Evolutionary conservation across 1,139 yeast species (phyloP), one percentile per base, ranked within the genome.

Genomic region (Scheffersomyces insectosa): DNA sequence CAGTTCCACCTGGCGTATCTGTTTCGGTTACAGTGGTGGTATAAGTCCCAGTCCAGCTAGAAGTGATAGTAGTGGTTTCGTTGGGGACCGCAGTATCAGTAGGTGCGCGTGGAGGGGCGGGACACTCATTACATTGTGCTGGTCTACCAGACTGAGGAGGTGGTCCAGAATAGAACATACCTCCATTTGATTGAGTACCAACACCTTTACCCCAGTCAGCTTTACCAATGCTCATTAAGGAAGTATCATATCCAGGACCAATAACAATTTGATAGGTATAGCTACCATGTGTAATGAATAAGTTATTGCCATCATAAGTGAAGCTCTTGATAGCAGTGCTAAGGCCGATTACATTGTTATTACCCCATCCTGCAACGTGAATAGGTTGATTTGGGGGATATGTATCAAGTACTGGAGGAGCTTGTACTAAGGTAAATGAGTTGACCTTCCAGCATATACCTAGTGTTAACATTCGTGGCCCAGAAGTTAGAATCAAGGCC

Each of bases 331-430:
- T 44, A 33, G 47, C 43, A 36, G 42, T 39, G 40, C 42, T 37
- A 30, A 48, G 40, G 23, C 55, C 56, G 37, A 55, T 50, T 11
- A 40, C 39, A 41, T 55, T 55, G 13, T 50, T 50, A 35, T 44
- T 42, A 32, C 59, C 59, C 41, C 49, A 54, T 27, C 59, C 60
- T 28, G 51, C 52, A 29, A 54, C 51, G 9, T 37, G 43, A 37
- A 50, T 45, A n/a, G 46, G 42, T 37, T 42, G 43, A 28, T 33
- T 39, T 4, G 37, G 25, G 15, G 42, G 44, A 33, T 46, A 42
- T 35, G 48, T 45, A 37, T 48, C 55, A 27, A 49, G 51, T 15
- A 13, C 37, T 27, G 12, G 50, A 46, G 13, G 47, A n/a, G 2
- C 42, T 11, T 4, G 47, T 23, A 14, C 40, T 37, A 15, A 52